Percentiles rank a stretch among this genome's conserved stretches.
These are phyloP conservation scores for Alternaria triticina DNA, from an alignment of 2,329 filamentous ascomycete genomes.

Conservation along the genomic window DNA sequence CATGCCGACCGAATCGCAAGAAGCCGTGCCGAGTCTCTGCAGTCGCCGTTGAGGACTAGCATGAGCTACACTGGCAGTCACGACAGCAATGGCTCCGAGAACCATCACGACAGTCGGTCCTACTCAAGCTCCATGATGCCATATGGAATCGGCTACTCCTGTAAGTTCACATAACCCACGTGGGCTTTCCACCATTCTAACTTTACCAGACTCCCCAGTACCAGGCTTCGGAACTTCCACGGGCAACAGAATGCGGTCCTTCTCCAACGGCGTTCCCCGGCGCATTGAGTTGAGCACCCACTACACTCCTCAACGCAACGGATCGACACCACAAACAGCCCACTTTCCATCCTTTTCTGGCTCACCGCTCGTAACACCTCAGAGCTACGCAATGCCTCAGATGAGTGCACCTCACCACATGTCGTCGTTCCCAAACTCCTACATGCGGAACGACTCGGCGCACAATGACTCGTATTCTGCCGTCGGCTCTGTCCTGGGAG, in stretches of 20 bases:
- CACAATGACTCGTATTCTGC: slow-evolving; percentile 46
- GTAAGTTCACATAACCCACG: slow-evolving; percentile 23
- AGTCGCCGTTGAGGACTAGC: slow-evolving; percentile 54
- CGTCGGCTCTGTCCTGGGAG: slow-evolving; percentile 44
- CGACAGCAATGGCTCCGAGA: slow-evolving; percentile 31
- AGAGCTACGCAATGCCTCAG: slow-evolving; percentile 46
- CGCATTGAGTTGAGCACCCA: slow-evolving; percentile 51
- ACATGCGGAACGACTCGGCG: slow-evolving; percentile 44
- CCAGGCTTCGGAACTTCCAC: slow-evolving; percentile 49
- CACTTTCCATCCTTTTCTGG: slow-evolving; percentile 50
- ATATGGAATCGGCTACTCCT: slow-evolving; percentile 49
- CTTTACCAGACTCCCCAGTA: slow-evolving; percentile 43
- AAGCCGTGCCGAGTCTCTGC: slow-evolving; percentile 51
- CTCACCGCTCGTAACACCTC: slow-evolving; percentile 48
- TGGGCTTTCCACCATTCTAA: slow-evolving; percentile 16
- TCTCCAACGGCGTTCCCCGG: slow-evolving; percentile 47
- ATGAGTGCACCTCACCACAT: slow-evolving; percentile 51
- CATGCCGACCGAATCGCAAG: slow-evolving; percentile 52
- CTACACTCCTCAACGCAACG: slow-evolving; percentile 43
- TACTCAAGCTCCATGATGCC: slow-evolving; percentile 47
- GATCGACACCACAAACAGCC: slow-evolving; percentile 49
- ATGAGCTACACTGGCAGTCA: slow-evolving; percentile 51
- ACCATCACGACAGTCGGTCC: slow-evolving; percentile 32
- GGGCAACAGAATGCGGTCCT: slow-evolving; percentile 48
- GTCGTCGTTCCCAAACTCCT: slow-evolving; percentile 46